Conservation (phyloP, 164 flowering plant genomes). For the Taxillus chinensis region DNA sequence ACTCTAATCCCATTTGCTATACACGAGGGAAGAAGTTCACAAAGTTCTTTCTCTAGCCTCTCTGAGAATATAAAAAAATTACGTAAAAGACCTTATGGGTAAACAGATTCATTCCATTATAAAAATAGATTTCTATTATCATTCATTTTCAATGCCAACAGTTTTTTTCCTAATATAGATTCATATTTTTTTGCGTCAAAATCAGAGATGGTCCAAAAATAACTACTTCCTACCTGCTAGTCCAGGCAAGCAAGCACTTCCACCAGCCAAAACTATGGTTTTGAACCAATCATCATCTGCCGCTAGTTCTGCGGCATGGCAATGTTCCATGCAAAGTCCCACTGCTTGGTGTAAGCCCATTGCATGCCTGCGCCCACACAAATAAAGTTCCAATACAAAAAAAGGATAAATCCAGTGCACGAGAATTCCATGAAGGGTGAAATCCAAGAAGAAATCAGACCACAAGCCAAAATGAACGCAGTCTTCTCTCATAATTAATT, state of each 20-base stretch:
- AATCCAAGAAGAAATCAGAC: neutral
- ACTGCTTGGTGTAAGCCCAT: conserved; percentile 90
- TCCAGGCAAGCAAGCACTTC: conserved; percentile 85
- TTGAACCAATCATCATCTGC: conserved; percentile 78
- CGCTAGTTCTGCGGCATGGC: conserved; percentile 49
- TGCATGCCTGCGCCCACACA: conserved; percentile 35
- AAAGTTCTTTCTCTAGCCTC: conserved; percentile 79
- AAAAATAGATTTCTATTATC: no score
- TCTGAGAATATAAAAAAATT: conserved; percentile 31
- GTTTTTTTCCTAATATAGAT: no score
- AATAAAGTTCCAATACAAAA: no score
- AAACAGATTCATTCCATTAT: no score
- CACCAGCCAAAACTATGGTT: conserved; percentile 86
- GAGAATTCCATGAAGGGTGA: no score
- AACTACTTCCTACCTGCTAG: conserved; percentile 48
- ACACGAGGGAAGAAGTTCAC: conserved; percentile 32
- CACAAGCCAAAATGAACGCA: neutral
- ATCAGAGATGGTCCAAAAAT: neutral
- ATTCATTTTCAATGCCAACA: no score
- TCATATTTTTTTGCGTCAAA: no score
- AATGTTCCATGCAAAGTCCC: conserved; percentile 92
- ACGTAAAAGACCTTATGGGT: neutral
- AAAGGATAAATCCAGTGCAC: no score
- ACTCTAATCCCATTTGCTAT: conserved; percentile 56
- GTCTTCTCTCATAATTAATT: neutral